Conservation (phyloP, 2,329 filamentous ascomycete genomes). For the Aureobasidium subglaciale region DNA sequence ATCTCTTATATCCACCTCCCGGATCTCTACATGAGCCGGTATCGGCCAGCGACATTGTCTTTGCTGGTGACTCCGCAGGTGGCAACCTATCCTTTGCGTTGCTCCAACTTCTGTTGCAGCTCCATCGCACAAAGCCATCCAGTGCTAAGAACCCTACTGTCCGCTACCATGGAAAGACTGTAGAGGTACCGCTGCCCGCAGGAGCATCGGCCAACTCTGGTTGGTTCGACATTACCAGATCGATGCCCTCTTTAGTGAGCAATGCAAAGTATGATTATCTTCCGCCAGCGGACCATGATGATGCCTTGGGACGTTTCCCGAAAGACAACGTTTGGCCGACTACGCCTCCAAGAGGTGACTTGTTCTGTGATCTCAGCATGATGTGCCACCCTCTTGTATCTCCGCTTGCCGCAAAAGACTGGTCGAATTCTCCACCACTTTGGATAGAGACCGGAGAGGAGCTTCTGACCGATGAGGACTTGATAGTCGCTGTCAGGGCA, state of each 20-base stretch:
- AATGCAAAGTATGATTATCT: constrained; percentile 60
- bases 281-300: constrained; percentile 34
- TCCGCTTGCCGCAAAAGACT: constrained; percentile 50
- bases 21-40: constrained; percentile 62
- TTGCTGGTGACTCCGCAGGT: constrained; percentile 70
- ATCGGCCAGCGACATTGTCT: constrained; percentile 57
- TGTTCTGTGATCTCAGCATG: constrained; percentile 40
- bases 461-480: constrained; percentile 60
- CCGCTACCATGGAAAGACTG: constrained; percentile 52
- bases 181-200: constrained; percentile 58
- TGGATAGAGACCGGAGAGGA: constrained; percentile 67
- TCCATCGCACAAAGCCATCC: constrained; percentile 39
- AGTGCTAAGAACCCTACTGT: constrained; percentile 42
- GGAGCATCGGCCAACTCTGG: constrained; percentile 57
- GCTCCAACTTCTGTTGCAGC: constrained; percentile 60
- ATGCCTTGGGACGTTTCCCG: constrained; percentile 31
- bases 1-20: constrained; percentile 62
- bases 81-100: constrained; percentile 63
- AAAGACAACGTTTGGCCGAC: constrained; percentile 45
- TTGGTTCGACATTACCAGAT: constrained; percentile 65
- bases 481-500: constrained; percentile 52
- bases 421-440: constrained; percentile 57
- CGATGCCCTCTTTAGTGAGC: constrained; percentile 47
- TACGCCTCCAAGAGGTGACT: constrained; percentile 38
- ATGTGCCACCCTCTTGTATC: constrained; percentile 61